Conservation (phyloP, 164 flowering plant species). For the Nymphaea colorata region DNA sequence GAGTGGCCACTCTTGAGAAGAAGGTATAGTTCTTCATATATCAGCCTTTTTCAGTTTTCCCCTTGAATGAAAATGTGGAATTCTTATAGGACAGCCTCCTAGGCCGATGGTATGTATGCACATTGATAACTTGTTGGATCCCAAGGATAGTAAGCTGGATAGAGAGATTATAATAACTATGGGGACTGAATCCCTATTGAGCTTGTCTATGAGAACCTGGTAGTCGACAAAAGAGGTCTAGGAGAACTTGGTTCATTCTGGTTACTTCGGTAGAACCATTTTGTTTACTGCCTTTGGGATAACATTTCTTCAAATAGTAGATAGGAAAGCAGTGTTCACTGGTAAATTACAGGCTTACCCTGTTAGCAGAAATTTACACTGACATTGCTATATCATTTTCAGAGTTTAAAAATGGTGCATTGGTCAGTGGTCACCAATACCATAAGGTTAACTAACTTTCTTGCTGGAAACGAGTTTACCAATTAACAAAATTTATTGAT, state of each 20-base stretch:
- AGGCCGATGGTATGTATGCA: background rate
- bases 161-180: background rate
- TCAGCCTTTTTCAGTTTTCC: background rate
- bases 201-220: too few relatives aligned
- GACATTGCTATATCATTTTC: too few relatives aligned
- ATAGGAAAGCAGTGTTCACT: too few relatives aligned
- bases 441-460: too few relatives aligned
- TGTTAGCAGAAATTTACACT: too few relatives aligned
- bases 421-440: too few relatives aligned
- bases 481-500: too few relatives aligned
- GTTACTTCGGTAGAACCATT: background rate
- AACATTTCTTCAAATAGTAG: background rate
- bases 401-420: too few relatives aligned
- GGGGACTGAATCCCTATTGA: background rate
- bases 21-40: conserved; percentile 36
- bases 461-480: too few relatives aligned
- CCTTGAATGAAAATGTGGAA: background rate
- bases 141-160: background rate
- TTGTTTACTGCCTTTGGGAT: background rate
- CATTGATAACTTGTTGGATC: background rate
- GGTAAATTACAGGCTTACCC: too few relatives aligned
- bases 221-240: too few relatives aligned
- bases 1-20: conserved; percentile 83
- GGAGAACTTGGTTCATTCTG: background rate
- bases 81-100: background rate